Conservation (phyloP, 139 green algal species). For the Chlamydomonas schloesseri region DNA sequence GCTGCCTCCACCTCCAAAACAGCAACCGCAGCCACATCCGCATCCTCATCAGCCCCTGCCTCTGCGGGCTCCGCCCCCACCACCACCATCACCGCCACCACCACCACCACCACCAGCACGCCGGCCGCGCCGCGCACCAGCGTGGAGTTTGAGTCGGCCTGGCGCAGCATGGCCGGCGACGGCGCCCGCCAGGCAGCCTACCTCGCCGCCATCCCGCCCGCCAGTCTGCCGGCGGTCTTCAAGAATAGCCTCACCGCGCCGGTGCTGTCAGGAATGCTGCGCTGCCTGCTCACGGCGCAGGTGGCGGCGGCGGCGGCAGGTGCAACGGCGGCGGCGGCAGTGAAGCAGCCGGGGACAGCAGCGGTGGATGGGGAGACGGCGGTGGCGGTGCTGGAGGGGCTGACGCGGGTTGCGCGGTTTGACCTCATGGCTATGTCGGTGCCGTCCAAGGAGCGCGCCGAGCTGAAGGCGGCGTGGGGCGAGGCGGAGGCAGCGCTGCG, state of each 20-base stretch:
- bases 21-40: no score
- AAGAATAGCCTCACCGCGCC: conserved; percentile 69
- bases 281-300: conserved; percentile 27
- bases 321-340: neutral
- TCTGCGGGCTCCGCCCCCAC: no score
- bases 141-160: conserved; percentile 80
- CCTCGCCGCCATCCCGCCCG: conserved; percentile 61
- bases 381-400: neutral
- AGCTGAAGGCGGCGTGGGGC: conserved; percentile 47
- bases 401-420: conserved; percentile 41
- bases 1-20: no score
- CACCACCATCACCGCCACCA: no score
- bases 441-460: conserved; percentile 24
- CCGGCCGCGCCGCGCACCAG: conserved; percentile 46
- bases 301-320: neutral
- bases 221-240: conserved; percentile 71
- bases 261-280: conserved; percentile 52
- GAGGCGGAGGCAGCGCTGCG: conserved; percentile 1
- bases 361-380: neutral
- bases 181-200: conserved; percentile 63
- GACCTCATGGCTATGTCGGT: conserved; percentile 62
- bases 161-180: conserved; percentile 69
- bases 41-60: no score
- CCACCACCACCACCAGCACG: neutral
- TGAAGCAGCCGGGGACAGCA: neutral